These are phyloP conservation scores for Corylus americana DNA, from an alignment of 306 rosid genomes.

Conservation along the genomic window DNA sequence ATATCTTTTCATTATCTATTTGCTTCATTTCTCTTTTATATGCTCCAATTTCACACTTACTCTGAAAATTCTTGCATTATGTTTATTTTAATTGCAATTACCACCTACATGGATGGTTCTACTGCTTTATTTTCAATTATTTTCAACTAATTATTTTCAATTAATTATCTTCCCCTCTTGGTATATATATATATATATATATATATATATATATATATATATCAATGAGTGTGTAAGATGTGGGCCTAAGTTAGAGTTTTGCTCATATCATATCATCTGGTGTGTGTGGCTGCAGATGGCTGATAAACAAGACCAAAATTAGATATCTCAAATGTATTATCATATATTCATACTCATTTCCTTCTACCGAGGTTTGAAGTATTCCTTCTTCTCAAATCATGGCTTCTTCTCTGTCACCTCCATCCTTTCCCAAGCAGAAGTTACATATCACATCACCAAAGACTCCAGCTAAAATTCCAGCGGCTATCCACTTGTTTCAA, in stretches of 20 bases:
- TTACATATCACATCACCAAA: not conserved
- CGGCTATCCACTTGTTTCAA: slow-evolving; percentile 38
- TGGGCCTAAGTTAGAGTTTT: slow-evolving; percentile 7
- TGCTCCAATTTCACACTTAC: too few relatives aligned
- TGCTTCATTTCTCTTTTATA: too few relatives aligned
- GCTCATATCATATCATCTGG: not conserved
- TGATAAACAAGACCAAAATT: slow-evolving; percentile 1
- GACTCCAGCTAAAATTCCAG: slow-evolving; percentile 21
- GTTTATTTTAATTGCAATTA: too few relatives aligned
- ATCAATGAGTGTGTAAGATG: not conserved
- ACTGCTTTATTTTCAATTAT: too few relatives aligned
- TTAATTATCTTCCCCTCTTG: too few relatives aligned
- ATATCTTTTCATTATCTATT: too few relatives aligned
- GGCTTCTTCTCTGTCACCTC: slow-evolving; percentile 19
- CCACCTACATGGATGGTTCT: too few relatives aligned
- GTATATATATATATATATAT: too few relatives aligned
- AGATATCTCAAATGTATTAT: not conserved
- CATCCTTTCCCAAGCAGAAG: slow-evolving; percentile 12
- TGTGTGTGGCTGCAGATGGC: slow-evolving; percentile 24
- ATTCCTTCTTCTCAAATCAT: not conserved
- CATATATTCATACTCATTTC: not conserved
- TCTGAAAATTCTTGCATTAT: too few relatives aligned
- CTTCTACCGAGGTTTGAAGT: not conserved
- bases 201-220: too few relatives aligned
- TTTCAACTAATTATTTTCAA: too few relatives aligned